Conservation (phyloP, 176 grass and related monocot genomes). For the Musa schizocarpa region DNA sequence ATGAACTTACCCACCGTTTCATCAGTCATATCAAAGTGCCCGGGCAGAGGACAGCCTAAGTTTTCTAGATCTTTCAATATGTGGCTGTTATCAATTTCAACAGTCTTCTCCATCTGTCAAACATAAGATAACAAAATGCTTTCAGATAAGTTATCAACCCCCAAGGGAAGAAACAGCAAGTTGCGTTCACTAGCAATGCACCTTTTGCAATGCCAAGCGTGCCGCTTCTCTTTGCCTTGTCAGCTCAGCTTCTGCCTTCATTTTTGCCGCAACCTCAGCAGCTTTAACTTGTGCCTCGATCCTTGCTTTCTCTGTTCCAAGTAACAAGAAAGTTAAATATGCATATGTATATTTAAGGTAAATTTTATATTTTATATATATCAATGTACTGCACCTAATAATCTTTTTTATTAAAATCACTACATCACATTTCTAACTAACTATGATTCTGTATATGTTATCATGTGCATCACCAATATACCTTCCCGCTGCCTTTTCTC, state of each 20-base stretch:
- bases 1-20: slow-evolving; percentile 35
- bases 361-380: no score
- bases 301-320: slow-evolving; percentile 53
- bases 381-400: no score
- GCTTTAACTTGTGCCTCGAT: slow-evolving; percentile 76
- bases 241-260: slow-evolving; percentile 49
- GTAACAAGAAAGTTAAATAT: background rate
- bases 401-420: no score
- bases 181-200: background rate
- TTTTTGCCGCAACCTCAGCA: slow-evolving; percentile 46
- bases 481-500: slow-evolving; percentile 80
- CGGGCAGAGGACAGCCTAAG: slow-evolving; percentile 23
- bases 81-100: slow-evolving; percentile 77
- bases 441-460: background rate
- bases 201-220: slow-evolving; percentile 56
- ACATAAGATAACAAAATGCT: background rate
- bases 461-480: slow-evolving; percentile 3
- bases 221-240: slow-evolving; percentile 75
- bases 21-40: slow-evolving; percentile 22
- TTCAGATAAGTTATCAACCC: no score
- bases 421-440: no score
- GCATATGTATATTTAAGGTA: no score
- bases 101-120: slow-evolving; percentile 69
- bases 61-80: slow-evolving; percentile 52
- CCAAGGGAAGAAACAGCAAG: background rate